These are phyloP conservation scores for Huiozyma naganishii DNA, from an alignment of 805 yeast genomes.

Conservation along the genomic window DNA sequence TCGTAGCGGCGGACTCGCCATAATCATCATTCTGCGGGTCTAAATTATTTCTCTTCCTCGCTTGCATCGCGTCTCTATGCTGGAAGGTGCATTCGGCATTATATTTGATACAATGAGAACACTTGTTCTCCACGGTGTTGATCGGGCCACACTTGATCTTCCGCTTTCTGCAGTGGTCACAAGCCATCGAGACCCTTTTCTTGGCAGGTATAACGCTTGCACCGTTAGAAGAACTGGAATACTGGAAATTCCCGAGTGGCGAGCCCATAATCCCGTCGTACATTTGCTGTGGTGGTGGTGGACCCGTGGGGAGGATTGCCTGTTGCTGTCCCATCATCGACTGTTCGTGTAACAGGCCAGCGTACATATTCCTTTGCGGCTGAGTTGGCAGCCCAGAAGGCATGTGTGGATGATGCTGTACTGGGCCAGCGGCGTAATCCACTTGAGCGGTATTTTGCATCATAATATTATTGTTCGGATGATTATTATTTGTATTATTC, in stretches of 20 bases:
- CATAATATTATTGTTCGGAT: too few species aligned
- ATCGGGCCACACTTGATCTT: constrained; percentile 24
- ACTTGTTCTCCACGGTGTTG: constrained; percentile 14
- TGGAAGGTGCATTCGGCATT: constrained; percentile 18
- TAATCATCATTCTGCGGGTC: not conserved
- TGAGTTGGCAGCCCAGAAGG: too few species aligned
- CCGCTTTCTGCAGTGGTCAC: constrained; percentile 26
- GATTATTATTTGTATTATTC: too few species aligned
- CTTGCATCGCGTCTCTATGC: constrained; percentile 9
- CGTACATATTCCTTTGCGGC: too few species aligned
- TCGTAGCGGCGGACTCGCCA: not conserved
- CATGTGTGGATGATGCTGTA: too few species aligned
- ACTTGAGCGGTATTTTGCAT: too few species aligned
- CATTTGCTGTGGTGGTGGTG: too few species aligned
- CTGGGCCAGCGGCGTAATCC: too few species aligned
- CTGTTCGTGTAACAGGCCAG: too few species aligned
- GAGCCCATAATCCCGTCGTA: not conserved
- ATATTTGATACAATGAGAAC: constrained; percentile 22
- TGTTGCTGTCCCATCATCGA: too few species aligned
- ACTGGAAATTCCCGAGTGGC: not conserved
- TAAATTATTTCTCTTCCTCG: not conserved
- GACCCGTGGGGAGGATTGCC: too few species aligned
- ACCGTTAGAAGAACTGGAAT: not conserved
- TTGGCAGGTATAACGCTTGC: constrained; percentile 4
- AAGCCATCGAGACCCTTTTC: constrained; percentile 24